phyloP scores from a whole-genome alignment of 257 asterid genomes.

The Solanum paucissectum region DNA sequence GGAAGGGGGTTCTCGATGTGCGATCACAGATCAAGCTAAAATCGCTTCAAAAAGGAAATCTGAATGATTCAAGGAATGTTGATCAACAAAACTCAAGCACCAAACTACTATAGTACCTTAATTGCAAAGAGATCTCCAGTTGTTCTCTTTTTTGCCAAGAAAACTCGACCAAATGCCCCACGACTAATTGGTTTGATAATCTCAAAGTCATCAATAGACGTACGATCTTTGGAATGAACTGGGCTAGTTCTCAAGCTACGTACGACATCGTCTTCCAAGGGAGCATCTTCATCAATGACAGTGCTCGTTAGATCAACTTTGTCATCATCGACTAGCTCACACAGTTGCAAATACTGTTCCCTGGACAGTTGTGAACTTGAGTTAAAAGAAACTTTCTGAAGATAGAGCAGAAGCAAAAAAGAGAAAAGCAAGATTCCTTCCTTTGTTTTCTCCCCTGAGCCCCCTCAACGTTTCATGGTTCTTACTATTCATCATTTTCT shows the following conservation, averaged over 20 bases:
- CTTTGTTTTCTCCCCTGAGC: neutral
- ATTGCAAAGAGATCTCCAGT: constrained; percentile 97
- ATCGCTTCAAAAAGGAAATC: neutral
- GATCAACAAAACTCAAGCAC: neutral
- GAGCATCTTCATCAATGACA: constrained; percentile 96
- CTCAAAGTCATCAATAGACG: constrained; percentile 96
- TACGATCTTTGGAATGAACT: constrained; percentile 81
- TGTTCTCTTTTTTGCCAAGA: constrained; percentile 93
- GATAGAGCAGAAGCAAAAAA: neutral
- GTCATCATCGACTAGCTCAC: constrained; percentile 89
- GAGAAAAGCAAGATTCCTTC: neutral
- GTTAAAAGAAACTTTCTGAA: neutral
- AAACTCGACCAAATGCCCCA: constrained; percentile 99
- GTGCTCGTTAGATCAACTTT: constrained; percentile 87
- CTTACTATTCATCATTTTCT: neutral
- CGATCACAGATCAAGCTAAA: neutral
- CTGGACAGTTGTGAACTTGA: constrained; percentile 22
- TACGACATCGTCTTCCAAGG: constrained; percentile 89
- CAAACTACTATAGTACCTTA: constrained; percentile 42
- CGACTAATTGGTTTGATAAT: constrained; percentile 98
- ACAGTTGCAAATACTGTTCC: constrained; percentile 92
- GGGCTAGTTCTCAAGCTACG: constrained; percentile 99
- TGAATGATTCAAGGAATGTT: neutral
- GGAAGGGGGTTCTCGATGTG: neutral
- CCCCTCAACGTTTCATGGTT: neutral